Conservation (phyloP, 2,329 filamentous ascomycete species). For the Ampelomyces quisqualis region DNA sequence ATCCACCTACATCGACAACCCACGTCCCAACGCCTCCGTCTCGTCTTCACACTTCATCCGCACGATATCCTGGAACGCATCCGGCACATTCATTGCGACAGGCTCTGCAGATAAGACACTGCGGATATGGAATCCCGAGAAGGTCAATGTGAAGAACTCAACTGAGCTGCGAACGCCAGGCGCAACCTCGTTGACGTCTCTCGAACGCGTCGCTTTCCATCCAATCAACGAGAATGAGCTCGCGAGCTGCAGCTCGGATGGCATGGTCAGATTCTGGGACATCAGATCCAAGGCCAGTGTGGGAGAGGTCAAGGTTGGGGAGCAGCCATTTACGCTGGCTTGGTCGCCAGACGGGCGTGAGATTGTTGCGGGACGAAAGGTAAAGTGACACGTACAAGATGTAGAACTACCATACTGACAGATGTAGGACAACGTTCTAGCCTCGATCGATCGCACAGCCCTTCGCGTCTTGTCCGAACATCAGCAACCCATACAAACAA, state of each 20-base stretch:
- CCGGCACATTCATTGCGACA: conserved; percentile 80
- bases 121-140: conserved; percentile 80
- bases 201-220: conserved; percentile 78
- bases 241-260: conserved; percentile 72
- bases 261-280: conserved; percentile 77
- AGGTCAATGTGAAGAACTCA: conserved; percentile 69
- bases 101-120: conserved; percentile 70
- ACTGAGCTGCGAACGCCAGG: conserved; percentile 70
- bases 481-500: conserved; percentile 65
- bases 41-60: conserved; percentile 54
- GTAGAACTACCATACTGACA: background rate
- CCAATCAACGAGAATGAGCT: conserved; percentile 75
- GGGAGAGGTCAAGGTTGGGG: conserved; percentile 63
- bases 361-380: conserved; percentile 72
- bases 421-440: conserved; percentile 59
- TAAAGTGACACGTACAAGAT: conserved; percentile 30
- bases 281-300: conserved; percentile 70
- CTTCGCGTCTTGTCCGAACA: conserved; percentile 59
- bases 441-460: conserved; percentile 62
- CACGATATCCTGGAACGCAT: conserved; percentile 84
- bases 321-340: conserved; percentile 68
- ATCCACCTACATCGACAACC: conserved; percentile 61
- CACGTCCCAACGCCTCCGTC: conserved; percentile 35
- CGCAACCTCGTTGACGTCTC: conserved; percentile 40
- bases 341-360: conserved; percentile 73